phyloP scores from a whole-genome alignment of 768 basidiomycete species.

The Leucocoprinus sp. region DNA sequence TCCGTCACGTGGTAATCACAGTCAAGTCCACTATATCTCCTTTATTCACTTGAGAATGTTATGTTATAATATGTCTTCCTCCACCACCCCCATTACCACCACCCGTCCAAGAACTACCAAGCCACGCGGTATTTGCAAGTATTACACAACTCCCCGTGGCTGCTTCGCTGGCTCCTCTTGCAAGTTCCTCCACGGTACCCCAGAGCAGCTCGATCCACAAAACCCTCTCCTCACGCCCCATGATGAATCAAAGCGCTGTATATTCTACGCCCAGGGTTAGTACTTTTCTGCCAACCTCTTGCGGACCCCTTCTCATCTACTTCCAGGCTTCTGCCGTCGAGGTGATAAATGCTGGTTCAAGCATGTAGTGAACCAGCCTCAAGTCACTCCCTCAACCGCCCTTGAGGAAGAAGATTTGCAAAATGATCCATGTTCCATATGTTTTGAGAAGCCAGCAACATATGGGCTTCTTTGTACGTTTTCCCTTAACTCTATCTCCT shows the following conservation, averaged over 20 bases:
- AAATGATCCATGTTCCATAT: constrained; percentile 53
- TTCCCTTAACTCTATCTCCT: background rate
- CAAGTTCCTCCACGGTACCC: constrained; percentile 66
- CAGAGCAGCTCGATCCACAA: constrained; percentile 21
- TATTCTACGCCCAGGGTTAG: constrained; percentile 53
- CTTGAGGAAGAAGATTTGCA: constrained; percentile 31
- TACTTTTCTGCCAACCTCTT: background rate
- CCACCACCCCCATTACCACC: too few relatives aligned
- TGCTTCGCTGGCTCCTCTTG: constrained; percentile 63
- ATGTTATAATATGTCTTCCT: constrained; percentile 13
- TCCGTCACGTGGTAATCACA: constrained; percentile 5
- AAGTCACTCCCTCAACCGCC: constrained; percentile 12
- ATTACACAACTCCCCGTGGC: constrained; percentile 54
- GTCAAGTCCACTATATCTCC: constrained; percentile 9
- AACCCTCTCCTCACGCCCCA: constrained; percentile 45
- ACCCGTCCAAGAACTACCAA: constrained; percentile 59
- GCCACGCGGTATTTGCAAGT: constrained; percentile 62
- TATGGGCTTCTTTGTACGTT: constrained; percentile 61
- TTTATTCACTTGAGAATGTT: constrained; percentile 1
- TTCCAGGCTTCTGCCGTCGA: constrained; percentile 58
- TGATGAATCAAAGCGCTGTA: constrained; percentile 65
- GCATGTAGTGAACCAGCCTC: constrained; percentile 32
- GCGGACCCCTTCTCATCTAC: background rate
- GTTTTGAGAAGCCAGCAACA: constrained; percentile 61
- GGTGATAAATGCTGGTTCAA: constrained; percentile 73